Conservation (phyloP, 129 eudicot species). For the carrot (Daucus carota) region DH1_v3.0 NC_030383.2:37219501-37220000, state of each 20-base stretch:
- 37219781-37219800: not conserved
- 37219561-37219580: not conserved
- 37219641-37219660: not conserved
- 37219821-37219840: not conserved
- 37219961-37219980: not conserved
- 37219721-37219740: not conserved
- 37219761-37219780: not conserved
- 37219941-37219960: not conserved
- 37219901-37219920: not conserved
- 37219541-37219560: not conserved
- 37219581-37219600: too few species aligned
- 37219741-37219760: not conserved
- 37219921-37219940: not conserved
- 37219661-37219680: not conserved
- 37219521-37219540: not conserved
- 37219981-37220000: not conserved
- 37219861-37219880: not conserved
- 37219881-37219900: not conserved
- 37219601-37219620: not conserved
- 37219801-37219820: not conserved
- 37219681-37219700: not conserved
- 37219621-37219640: not conserved
- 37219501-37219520: not conserved
- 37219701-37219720: not conserved
- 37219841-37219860: not conserved